Evolutionary conservation across 2,329 filamentous ascomycete species (phyloP).

Genomic region (Pseudopithomyces maydicus): DNA sequence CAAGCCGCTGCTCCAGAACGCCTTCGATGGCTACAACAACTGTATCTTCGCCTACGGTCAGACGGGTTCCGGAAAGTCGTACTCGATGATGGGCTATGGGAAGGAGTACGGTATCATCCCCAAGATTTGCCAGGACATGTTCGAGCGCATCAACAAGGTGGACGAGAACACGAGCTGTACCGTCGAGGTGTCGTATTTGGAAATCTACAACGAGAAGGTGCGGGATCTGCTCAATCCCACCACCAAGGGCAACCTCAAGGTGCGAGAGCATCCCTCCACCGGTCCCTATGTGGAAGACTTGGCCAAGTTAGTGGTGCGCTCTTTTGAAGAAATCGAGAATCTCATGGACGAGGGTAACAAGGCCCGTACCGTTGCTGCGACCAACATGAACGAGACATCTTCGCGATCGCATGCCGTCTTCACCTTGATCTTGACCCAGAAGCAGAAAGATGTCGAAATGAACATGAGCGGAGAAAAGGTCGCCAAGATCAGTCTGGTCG

Average conservation of each 20-base stretch:
- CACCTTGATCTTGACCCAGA: slow-evolving; percentile 93
- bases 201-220: slow-evolving; percentile 99
- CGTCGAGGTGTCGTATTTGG: slow-evolving; percentile 96
- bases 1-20: slow-evolving; percentile 91
- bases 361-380: slow-evolving; percentile 94
- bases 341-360: slow-evolving; percentile 99
- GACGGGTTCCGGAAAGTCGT: slow-evolving; percentile 97
- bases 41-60: slow-evolving; percentile 99
- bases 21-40: slow-evolving; percentile 98
- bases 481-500: slow-evolving; percentile 95
- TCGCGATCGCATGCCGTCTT: slow-evolving; percentile 98
- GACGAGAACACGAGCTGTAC: slow-evolving; percentile 85
- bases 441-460: slow-evolving; percentile 86
- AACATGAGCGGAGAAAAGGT: slow-evolving; percentile 98
- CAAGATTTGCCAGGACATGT: slow-evolving; percentile 97
- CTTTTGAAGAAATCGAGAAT: slow-evolving; percentile 94
- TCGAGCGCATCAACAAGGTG: slow-evolving; percentile 76
- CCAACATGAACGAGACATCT: slow-evolving; percentile 99
- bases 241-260: slow-evolving; percentile 95
- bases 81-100: slow-evolving; percentile 99
- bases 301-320: slow-evolving; percentile 90
- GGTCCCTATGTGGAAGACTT: slow-evolving; percentile 98
- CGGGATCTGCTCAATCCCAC: slow-evolving; percentile 93
- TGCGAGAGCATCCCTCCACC: slow-evolving; percentile 95
- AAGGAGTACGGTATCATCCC: slow-evolving; percentile 95